These are phyloP conservation scores for Psilocybe tampanensis DNA, from an alignment of 768 basidiomycete species.

Conservation along the genomic window DNA sequence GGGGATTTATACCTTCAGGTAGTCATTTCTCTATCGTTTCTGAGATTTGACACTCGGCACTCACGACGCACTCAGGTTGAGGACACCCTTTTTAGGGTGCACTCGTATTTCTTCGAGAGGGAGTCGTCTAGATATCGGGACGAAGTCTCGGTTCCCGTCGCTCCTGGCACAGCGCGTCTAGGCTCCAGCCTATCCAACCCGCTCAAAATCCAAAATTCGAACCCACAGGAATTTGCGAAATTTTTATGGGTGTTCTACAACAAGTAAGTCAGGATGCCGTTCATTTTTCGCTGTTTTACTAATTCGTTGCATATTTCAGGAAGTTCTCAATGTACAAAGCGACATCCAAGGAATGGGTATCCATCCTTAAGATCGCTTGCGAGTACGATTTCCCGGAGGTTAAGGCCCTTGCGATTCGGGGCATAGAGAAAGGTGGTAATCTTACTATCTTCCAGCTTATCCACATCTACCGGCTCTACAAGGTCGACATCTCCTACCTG, in stretches of 20 bases:
- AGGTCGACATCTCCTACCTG: slow-evolving; percentile 45
- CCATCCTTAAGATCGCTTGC: slow-evolving; percentile 58
- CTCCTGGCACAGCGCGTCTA: slow-evolving; percentile 24
- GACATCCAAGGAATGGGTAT: slow-evolving; percentile 53
- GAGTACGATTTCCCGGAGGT: slow-evolving; percentile 58
- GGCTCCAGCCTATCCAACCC: slow-evolving; percentile 38
- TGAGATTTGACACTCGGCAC: slow-evolving; percentile 4
- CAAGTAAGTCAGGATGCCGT: slow-evolving; percentile 38
- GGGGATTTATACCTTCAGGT: slow-evolving; percentile 54
- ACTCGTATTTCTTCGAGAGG: slow-evolving; percentile 54
- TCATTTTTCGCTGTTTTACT: background rate
- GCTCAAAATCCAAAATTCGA: slow-evolving; percentile 42
- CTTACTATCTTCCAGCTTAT: slow-evolving; percentile 33
- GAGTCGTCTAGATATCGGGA: slow-evolving; percentile 50
- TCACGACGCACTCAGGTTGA: background rate
- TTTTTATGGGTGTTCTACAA: slow-evolving; percentile 70
- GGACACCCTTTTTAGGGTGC: slow-evolving; percentile 44
- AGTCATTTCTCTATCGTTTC: slow-evolving; percentile 10
- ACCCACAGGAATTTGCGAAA: slow-evolving; percentile 50
- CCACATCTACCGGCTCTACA: slow-evolving; percentile 40
- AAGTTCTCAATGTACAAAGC: slow-evolving; percentile 57
- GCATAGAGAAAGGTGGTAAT: slow-evolving; percentile 38
- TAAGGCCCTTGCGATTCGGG: slow-evolving; percentile 55
- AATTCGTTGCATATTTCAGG: slow-evolving; percentile 30
- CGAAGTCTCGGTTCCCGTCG: slow-evolving; percentile 27